These are phyloP conservation scores for Phialocephala subalpina DNA, from an alignment of 2,329 filamentous ascomycete species.

Conservation along the genomic window DNA sequence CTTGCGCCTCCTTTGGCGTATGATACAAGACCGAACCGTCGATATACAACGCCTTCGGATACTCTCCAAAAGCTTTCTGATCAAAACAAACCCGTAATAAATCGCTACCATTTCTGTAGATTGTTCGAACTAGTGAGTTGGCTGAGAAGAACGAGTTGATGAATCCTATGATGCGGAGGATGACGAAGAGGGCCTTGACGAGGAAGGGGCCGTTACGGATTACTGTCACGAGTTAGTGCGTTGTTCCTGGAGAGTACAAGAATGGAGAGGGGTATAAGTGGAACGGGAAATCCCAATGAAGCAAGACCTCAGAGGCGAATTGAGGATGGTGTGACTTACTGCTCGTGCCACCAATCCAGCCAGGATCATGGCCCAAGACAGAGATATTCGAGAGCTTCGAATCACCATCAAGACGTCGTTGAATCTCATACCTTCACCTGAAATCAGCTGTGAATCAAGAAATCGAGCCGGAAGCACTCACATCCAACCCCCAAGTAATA, in stretches of 20 bases:
- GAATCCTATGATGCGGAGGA: neutral
- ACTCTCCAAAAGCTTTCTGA: conserved; percentile 35
- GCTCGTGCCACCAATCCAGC: conserved; percentile 43
- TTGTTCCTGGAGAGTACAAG: too few relatives aligned
- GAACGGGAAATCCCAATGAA: conserved; percentile 26
- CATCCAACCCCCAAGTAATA: conserved; percentile 11
- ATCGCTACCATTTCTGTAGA: conserved; percentile 47
- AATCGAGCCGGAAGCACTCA: neutral
- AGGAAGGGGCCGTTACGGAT: conserved; percentile 34
- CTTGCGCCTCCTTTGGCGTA: conserved; percentile 43
- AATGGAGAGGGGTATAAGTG: conserved; percentile 37
- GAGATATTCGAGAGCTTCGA: conserved; percentile 46
- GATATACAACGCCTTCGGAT: conserved; percentile 39
- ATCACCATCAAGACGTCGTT: conserved; percentile 36
- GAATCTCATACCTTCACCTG: conserved; percentile 20
- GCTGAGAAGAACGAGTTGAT: conserved; percentile 41
- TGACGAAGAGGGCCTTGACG: conserved; percentile 32
- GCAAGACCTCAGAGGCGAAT: conserved; percentile 40
- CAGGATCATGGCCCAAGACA: conserved; percentile 50
- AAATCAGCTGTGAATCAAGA: neutral
- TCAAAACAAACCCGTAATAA: conserved; percentile 45
- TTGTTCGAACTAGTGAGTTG: conserved; percentile 44
- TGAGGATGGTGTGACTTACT: too few relatives aligned
- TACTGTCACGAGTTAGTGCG: too few relatives aligned
- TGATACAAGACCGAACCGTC: conserved; percentile 44